These are phyloP conservation scores for Cystobasidium pallidum DNA, from an alignment of 1,284 basidiomycete genomes.

Conservation along the genomic window DNA sequence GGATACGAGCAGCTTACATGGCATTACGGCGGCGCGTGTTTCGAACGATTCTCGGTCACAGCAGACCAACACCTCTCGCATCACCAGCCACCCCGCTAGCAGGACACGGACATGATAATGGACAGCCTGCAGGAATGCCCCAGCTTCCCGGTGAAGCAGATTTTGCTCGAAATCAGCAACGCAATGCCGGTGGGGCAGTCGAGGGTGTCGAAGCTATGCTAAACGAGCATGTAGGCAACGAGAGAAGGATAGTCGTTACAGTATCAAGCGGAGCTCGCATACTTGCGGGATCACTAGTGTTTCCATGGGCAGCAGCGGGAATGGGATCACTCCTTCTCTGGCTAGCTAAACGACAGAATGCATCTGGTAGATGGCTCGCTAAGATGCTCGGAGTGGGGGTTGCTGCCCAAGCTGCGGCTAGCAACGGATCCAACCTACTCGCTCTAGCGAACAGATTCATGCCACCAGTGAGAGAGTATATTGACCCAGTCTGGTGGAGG, in stretches of 20 bases:
- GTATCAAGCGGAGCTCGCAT: slow-evolving; percentile 30
- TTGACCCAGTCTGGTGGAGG: slow-evolving; percentile 52
- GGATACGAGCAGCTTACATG: slow-evolving; percentile 50
- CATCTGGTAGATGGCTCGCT: slow-evolving; percentile 16
- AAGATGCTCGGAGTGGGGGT: slow-evolving; percentile 34
- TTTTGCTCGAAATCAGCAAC: slow-evolving; percentile 31
- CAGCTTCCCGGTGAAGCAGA: slow-evolving; percentile 35
- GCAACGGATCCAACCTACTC: not conserved
- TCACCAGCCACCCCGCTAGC: slow-evolving; percentile 43
- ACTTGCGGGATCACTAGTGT: slow-evolving; percentile 34
- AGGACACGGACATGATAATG: slow-evolving; percentile 42
- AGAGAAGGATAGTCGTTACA: slow-evolving; percentile 30
- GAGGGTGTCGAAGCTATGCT: slow-evolving; percentile 33
- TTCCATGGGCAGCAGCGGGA: slow-evolving; percentile 29
- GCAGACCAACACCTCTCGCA: slow-evolving; percentile 8
- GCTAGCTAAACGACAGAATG: slow-evolving; percentile 23
- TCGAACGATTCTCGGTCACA: slow-evolving; percentile 45
- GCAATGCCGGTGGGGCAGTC: not conserved
- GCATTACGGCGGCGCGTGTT: slow-evolving; percentile 44
- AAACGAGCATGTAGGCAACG: slow-evolving; percentile 18
- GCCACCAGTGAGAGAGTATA: slow-evolving; percentile 25
- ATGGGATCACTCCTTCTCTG: slow-evolving; percentile 26
- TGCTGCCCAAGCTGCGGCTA: not conserved
- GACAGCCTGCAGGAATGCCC: slow-evolving; percentile 24
- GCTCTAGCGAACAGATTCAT: slow-evolving; percentile 24